Percentiles rank a stretch among this genome's conserved stretches.
These are phyloP conservation scores for Phanerochaete sordida DNA, from an alignment of 768 basidiomycete genomes.

Conservation along the genomic window DNA sequence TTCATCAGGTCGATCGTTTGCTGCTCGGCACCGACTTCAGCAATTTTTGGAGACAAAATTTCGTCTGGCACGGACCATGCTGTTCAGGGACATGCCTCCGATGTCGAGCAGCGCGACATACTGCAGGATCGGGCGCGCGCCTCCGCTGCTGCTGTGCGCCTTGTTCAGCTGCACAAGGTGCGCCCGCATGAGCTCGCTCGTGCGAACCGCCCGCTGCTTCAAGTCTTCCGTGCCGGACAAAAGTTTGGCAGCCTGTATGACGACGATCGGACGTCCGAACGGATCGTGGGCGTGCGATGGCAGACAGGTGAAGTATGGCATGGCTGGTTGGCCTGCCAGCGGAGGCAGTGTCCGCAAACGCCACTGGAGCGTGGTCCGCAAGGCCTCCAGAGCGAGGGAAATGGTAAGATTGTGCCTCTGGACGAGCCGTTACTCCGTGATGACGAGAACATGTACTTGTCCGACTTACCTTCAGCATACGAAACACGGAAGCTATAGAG, in stretches of 20 bases:
- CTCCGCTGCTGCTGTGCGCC: slow-evolving; percentile 18
- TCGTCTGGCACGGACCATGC: slow-evolving; percentile 40
- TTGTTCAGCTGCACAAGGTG: slow-evolving; percentile 51
- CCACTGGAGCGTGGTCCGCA: slow-evolving; percentile 12
- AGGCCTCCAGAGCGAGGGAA: slow-evolving; percentile 55
- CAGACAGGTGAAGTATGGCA: slow-evolving; percentile 44
- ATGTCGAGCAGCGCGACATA: slow-evolving; percentile 69
- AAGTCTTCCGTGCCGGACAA: slow-evolving; percentile 33
- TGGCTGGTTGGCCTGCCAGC: slow-evolving; percentile 31
- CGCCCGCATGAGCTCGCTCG: slow-evolving; percentile 52
- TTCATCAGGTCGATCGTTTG: slow-evolving; percentile 60
- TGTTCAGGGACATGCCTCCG: slow-evolving; percentile 49
- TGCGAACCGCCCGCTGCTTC: slow-evolving; percentile 42
- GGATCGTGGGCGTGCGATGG: slow-evolving; percentile 54
- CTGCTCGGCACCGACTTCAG: slow-evolving; percentile 13
- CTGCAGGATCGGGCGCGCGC: slow-evolving; percentile 46
- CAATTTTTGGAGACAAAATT: slow-evolving; percentile 7
- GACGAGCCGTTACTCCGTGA: background rate
- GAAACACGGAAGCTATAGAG: slow-evolving; percentile 29
- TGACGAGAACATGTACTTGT: slow-evolving; percentile 8
- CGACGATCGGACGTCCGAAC: slow-evolving; percentile 61
- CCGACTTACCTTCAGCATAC: slow-evolving; percentile 49
- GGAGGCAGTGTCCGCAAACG: slow-evolving; percentile 19
- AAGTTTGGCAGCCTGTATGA: slow-evolving; percentile 46
- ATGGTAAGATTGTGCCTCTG: slow-evolving; percentile 68